Conservation (phyloP, 2,329 filamentous ascomycete species). For the Sporothrix sp. region DNA sequence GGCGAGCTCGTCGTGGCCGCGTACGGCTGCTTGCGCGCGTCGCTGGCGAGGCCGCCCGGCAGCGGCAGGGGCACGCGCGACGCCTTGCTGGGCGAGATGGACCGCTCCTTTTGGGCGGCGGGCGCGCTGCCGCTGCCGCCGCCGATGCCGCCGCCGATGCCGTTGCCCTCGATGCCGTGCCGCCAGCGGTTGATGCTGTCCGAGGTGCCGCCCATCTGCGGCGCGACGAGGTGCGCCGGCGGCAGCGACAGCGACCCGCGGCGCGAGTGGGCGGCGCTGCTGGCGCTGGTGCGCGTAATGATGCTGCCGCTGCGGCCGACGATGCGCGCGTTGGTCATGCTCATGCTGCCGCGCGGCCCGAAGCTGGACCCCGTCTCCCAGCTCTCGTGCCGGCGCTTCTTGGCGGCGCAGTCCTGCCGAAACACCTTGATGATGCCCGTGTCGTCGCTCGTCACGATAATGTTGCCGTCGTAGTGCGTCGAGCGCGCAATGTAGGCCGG, state of each 20-base stretch:
- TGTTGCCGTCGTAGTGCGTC: slow-evolving; percentile 71
- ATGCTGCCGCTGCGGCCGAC: slow-evolving; percentile 48
- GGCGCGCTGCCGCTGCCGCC: slow-evolving; percentile 24
- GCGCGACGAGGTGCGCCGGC: slow-evolving; percentile 10
- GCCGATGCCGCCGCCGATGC: slow-evolving; percentile 13
- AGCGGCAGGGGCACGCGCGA: slow-evolving; percentile 28
- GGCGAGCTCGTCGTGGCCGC: slow-evolving; percentile 18
- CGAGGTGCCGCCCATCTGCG: slow-evolving; percentile 28
- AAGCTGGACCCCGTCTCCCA: slow-evolving; percentile 74
- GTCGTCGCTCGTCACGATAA: slow-evolving; percentile 85
- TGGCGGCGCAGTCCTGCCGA: slow-evolving; percentile 81
- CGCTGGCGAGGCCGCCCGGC: slow-evolving; percentile 33
- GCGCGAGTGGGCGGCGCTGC: slow-evolving; percentile 39
- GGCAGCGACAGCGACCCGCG: slow-evolving; percentile 43
- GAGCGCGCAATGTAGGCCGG: slow-evolving; percentile 70
- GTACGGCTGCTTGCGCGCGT: slow-evolving; percentile 37
- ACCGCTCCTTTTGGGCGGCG: slow-evolving; percentile 41
- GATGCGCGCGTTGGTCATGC: slow-evolving; percentile 49
- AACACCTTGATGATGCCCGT: slow-evolving; percentile 88
- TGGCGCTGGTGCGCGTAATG: slow-evolving; percentile 41
- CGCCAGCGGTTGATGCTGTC: slow-evolving; percentile 87
- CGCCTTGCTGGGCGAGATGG: slow-evolving; percentile 43
- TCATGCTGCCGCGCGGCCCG: slow-evolving; percentile 56
- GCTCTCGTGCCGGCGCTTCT: slow-evolving; percentile 64
- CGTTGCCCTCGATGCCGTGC: slow-evolving; percentile 45